Evolutionary conservation across 495 filamentous ascomycete genomes (phyloP).

Genomic region (Daldinia grandis): DNA sequence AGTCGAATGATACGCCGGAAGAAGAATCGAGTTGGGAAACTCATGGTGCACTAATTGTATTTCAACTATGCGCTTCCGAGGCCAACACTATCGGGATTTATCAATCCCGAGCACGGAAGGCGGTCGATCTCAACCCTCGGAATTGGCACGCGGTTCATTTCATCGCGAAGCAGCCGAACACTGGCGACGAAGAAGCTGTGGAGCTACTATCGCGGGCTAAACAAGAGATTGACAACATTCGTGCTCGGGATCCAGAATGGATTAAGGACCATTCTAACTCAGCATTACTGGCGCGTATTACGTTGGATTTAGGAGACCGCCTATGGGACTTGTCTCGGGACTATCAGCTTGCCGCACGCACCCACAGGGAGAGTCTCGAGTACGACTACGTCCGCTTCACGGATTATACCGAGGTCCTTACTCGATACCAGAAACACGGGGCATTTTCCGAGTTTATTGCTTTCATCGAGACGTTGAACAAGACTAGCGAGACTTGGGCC

Average conservation of each 20-base stretch:
- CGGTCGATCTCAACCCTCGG: slow-evolving; percentile 47
- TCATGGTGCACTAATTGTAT: slow-evolving; percentile 46
- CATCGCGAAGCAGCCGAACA: slow-evolving; percentile 39
- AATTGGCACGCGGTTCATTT: slow-evolving; percentile 52
- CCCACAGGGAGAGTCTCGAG: slow-evolving; percentile 40
- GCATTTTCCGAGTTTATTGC: slow-evolving; percentile 41
- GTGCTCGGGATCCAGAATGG: slow-evolving; percentile 36
- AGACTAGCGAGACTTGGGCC: slow-evolving; percentile 32
- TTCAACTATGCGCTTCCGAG: slow-evolving; percentile 37
- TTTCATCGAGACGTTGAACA: slow-evolving; percentile 45
- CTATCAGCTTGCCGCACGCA: slow-evolving; percentile 34
- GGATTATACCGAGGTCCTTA: slow-evolving; percentile 40
- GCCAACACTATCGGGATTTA: slow-evolving; percentile 29
- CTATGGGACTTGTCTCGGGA: slow-evolving; percentile 47
- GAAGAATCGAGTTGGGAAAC: slow-evolving; percentile 49
- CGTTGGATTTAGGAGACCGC: slow-evolving; percentile 49
- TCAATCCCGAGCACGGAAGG: slow-evolving; percentile 40
- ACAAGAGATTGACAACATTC: slow-evolving; percentile 31
- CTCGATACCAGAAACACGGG: slow-evolving; percentile 36
- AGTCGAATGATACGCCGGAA: slow-evolving; percentile 24
- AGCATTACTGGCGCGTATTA: slow-evolving; percentile 42
- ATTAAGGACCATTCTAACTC: slow-evolving; percentile 32
- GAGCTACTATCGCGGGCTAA: slow-evolving; percentile 44
- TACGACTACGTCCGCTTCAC: slow-evolving; percentile 45
- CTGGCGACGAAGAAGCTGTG: slow-evolving; percentile 43